A percentile compares a stretch with the other conserved stretches of the same genome.
Conservation (phyloP, 768 basidiomycete genomes). For the Auricularia sp. region DNA sequence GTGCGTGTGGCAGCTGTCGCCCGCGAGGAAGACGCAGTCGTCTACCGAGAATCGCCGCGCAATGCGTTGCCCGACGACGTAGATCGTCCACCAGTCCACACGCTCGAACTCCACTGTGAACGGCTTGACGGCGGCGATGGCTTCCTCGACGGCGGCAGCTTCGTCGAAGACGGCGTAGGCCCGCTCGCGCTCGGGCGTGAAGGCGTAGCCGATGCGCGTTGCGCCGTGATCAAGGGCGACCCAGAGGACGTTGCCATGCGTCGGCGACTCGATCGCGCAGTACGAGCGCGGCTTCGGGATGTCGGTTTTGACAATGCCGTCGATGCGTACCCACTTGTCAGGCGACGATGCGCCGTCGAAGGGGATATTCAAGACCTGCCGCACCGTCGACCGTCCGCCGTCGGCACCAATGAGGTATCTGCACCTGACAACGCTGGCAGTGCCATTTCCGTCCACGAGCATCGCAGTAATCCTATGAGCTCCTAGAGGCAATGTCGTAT, state of each 20-base stretch:
- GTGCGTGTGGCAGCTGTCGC: constrained; percentile 12
- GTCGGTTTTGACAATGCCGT: constrained; percentile 5
- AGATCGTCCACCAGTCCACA: constrained; percentile 11
- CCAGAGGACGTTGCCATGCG: constrained; percentile 8
- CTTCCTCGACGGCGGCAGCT: not conserved
- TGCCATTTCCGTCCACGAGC: not conserved
- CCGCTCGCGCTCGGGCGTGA: not conserved
- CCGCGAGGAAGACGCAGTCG: constrained; percentile 9
- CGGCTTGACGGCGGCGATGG: constrained; percentile 12
- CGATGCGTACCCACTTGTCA: constrained; percentile 6
- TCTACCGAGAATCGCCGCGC: constrained; percentile 6
- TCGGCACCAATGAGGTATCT: constrained; percentile 7
- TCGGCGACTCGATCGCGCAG: constrained; percentile 6
- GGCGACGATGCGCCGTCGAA: constrained; percentile 3
- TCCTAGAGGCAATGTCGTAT: not conserved
- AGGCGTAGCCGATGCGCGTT: not conserved
- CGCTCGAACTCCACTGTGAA: constrained; percentile 15
- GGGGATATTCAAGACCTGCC: not conserved
- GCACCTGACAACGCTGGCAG: not conserved
- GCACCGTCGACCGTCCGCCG: constrained; percentile 7
- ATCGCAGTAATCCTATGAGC: not conserved
- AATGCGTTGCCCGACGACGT: constrained; percentile 10
- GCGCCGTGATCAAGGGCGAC: not conserved
- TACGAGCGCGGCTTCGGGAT: constrained; percentile 4
- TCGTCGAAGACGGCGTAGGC: not conserved